phyloP scores from a whole-genome alignment of 805 yeast genomes.

The Maudiozyma turicensis region DNA sequence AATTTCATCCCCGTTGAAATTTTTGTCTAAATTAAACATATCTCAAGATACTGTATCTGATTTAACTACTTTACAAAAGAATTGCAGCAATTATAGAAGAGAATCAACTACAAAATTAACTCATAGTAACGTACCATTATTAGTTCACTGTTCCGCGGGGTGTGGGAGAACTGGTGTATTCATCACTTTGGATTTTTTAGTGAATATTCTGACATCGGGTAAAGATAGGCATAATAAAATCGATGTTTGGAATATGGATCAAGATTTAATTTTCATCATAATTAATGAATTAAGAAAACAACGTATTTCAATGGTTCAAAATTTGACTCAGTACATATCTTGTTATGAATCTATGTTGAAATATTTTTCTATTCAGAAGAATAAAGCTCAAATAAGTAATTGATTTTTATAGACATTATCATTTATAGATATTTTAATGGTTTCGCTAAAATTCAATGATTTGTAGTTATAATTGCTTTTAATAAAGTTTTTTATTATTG shows the following conservation, averaged over 20 bases:
- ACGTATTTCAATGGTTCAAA: constrained; percentile 72
- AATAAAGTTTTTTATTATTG: not conserved
- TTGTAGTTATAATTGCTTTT: no score
- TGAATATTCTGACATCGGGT: constrained; percentile 29
- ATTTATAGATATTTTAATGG: no score
- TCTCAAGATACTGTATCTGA: not conserved
- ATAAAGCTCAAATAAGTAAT: not conserved
- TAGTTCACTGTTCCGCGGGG: constrained; percentile 93
- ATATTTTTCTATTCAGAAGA: constrained; percentile 20
- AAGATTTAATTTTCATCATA: constrained; percentile 50
- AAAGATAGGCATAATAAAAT: constrained; percentile 27
- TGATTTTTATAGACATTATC: not conserved
- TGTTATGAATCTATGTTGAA: constrained; percentile 50
- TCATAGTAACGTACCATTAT: constrained; percentile 34
- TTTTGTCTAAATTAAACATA: not conserved
- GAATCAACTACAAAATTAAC: not conserved
- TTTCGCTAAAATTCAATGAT: no score
- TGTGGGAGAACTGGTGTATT: constrained; percentile 93
- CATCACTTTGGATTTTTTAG: constrained; percentile 50
- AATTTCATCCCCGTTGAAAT: constrained; percentile 6
- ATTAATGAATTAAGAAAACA: constrained; percentile 58
- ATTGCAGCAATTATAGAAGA: constrained; percentile 1
- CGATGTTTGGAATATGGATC: constrained; percentile 33
- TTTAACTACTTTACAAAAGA: not conserved
- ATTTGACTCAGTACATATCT: constrained; percentile 56